A percentile compares a stretch with the other conserved stretches of the same genome.
phyloP scores from a whole-genome alignment of 768 basidiomycete genomes.

The Asterophora parasitica region DNA sequence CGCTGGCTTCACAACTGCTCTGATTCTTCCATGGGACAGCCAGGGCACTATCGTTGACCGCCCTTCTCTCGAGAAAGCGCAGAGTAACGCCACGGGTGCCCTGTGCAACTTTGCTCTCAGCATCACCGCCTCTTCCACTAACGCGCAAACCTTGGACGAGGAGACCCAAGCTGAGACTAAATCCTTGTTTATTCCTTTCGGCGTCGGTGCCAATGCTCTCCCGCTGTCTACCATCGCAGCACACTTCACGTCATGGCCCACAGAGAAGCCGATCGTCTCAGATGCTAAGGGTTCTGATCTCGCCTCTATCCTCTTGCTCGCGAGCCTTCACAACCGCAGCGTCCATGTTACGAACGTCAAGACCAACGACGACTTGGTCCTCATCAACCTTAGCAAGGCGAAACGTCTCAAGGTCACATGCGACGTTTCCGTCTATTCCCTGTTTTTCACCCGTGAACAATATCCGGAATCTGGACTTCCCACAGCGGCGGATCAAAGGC shows the following conservation, averaged over 20 bases:
- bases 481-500: constrained; percentile 67
- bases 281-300: constrained; percentile 90
- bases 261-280: constrained; percentile 89
- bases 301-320: constrained; percentile 87
- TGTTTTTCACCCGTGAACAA: constrained; percentile 81
- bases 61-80: constrained; percentile 62
- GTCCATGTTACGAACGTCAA: constrained; percentile 91
- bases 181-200: constrained; percentile 82
- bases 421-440: constrained; percentile 86
- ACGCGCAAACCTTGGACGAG: constrained; percentile 61
- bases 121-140: constrained; percentile 68
- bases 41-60: constrained; percentile 62
- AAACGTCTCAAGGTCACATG: constrained; percentile 94
- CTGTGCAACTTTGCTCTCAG: constrained; percentile 88
- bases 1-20: constrained; percentile 84
- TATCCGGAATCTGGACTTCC: constrained; percentile 72
- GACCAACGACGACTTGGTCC: constrained; percentile 76
- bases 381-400: constrained; percentile 93
- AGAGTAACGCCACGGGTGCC: constrained; percentile 58
- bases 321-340: constrained; percentile 85
- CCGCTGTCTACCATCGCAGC: constrained; percentile 74
- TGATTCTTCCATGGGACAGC: constrained; percentile 72
- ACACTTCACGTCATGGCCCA: constrained; percentile 88
- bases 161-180: constrained; percentile 78
- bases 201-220: constrained; percentile 38